Evolutionary conservation across 2,329 filamentous ascomycete genomes (phyloP), one percentile per base, ranked within the genome.

Genomic region (Pseudonectria foliicola): DNA sequence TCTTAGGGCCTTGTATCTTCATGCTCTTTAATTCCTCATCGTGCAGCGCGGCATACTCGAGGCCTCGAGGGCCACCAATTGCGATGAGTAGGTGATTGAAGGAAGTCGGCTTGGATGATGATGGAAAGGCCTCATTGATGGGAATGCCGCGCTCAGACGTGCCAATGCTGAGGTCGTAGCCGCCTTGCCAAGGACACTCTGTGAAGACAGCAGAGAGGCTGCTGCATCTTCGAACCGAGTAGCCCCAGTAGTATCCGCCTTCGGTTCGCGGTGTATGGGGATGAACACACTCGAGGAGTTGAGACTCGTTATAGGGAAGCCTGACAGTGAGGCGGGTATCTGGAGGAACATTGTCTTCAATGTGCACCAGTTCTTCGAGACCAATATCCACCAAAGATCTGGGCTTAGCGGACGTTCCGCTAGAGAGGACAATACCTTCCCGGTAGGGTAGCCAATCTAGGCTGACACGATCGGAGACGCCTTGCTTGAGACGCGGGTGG

Each of bases 211-310:
- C 66, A 5, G 83, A 83, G 5, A 94, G 70, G 3, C 75, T 80
- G 4, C 60, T 52, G 25, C 80, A 80, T 42, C 71, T 75, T 16
- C 87, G 75, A 4, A 88, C 77, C 7, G 66, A 71, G 58, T 83
- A 94, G 29, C 87, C 87, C 86, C 87, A 94, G 62, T 89, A 93
- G 60, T 87, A 92, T 0, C 87, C 87, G 2, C 68, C 75, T 44
- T 88, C 77, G 34, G 82, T 81, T 38, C 86, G 73, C 1, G 87
- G 87, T 3, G 71, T 64, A 16, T 73, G 67, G 0, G 85, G 83
- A 25, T 80, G 69, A 3, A 90, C 80, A 12, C 80, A 74, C 35
- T 79, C 71, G 1, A 75, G 43, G 40, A 55, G 57, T 31, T 61
- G 52, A 13, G 65, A 61, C 35, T 67, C 58, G 35, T 70, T 57